Evolutionary conservation across 345 rosid genomes (phyloP).

Genomic region (Aegle marmelos): DNA sequence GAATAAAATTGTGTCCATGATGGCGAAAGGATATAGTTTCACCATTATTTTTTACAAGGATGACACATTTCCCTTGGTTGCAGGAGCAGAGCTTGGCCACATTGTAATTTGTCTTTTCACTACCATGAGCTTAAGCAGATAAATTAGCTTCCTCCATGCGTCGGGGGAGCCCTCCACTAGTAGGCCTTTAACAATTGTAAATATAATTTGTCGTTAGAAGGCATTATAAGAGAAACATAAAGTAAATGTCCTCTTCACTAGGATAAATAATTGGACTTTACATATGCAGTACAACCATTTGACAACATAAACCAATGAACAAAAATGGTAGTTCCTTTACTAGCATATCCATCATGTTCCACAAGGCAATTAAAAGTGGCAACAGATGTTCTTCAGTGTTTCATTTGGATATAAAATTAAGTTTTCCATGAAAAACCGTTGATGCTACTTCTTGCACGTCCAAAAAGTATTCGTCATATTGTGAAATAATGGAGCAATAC

Average conservation of each 20-base stretch:
- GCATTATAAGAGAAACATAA: background rate
- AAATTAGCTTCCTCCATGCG: slow-evolving; percentile 15
- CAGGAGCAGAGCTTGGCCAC: background rate
- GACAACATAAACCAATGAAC: background rate
- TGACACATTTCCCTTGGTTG: background rate
- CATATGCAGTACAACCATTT: background rate
- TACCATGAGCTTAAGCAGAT: slow-evolving; percentile 9
- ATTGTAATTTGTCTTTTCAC: background rate
- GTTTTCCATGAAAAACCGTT: background rate
- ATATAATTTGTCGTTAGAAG: background rate
- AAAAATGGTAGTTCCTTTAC: background rate
- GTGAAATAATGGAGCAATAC: background rate
- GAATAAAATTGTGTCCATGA: background rate
- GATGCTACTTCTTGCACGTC: background rate
- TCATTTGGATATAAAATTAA: background rate
- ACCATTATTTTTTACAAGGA: background rate
- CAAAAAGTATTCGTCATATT: background rate
- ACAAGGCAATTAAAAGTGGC: background rate
- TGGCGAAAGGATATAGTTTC: background rate
- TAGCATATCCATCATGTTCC: background rate
- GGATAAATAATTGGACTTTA: background rate
- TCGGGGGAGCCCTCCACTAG: slow-evolving; percentile 25
- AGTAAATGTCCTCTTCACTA: background rate
- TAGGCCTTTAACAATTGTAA: slow-evolving; percentile 26
- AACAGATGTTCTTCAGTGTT: background rate